Evolutionary conservation across 169 alveolate genomes (phyloP), one percentile per base, ranked within the genome.

Genomic region (Eimeria necatrix): DNA sequence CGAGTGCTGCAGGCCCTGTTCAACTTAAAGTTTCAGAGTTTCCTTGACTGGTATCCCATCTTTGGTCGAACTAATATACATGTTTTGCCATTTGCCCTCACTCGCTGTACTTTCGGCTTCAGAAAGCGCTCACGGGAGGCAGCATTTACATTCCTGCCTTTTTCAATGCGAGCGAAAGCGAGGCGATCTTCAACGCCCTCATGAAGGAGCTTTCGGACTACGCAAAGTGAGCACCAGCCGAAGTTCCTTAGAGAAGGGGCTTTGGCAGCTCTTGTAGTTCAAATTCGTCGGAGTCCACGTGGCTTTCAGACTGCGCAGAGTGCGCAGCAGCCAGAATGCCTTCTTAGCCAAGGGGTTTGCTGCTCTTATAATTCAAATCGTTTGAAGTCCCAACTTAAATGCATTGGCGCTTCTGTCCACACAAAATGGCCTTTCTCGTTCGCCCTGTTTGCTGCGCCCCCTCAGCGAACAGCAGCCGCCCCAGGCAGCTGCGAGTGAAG

Each of bases 41-140:
- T 32, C 2, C 41, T 32, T 32, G 0, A 32, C 41, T 32, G 41
- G 41, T 2, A 32, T 2, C 41, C 2, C 41, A 32, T 32, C 3
- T 46, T 48, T 49, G 64, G 0, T 10, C 24, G 9, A 4, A 5
- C 48, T 0, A 5, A 1, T 22, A 78, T 48, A 6, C 2, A 22
- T n/a, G 20, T 12, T 81, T 7, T 49, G 20, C 22, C 73, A 46
- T 46, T 53, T 51, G 78, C 32, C 26, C n/a, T n/a, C 9, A n/a
- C 46, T 68, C n/a, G 7, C 4, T 68, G 18, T 32, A 9, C 20
- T 1, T 32, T 32, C 10, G 6, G 16, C 0, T 70, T 12, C 95
- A 76, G 95, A 74, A 56, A 74, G 96, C 94, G 18, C 85, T 94
- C 10, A 86, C 91, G 5, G 96, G 96, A 9, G 96, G 96, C 41